Percentiles rank a stretch among this genome's conserved stretches.
Evolutionary conservation across 768 basidiomycete species (phyloP).

Genomic region (Mrakia frigida): DNA sequence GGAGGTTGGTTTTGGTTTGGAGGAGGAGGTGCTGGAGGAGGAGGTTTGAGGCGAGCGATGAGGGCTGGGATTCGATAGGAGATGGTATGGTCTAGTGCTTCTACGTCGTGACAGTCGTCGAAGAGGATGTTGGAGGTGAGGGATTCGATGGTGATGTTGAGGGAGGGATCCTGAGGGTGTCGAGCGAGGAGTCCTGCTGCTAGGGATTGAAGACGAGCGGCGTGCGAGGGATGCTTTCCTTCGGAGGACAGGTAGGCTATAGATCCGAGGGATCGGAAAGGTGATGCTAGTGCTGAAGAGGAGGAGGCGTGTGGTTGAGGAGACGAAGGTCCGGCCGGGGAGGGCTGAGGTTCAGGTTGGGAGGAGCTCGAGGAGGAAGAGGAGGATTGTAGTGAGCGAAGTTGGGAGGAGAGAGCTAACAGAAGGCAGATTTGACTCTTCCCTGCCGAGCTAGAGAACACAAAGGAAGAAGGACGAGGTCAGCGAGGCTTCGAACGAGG

Average conservation of each 20-base stretch:
- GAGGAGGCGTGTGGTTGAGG: background rate
- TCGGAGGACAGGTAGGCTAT: conserved; percentile 68
- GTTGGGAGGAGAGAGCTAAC: conserved; percentile 70
- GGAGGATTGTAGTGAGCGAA: conserved; percentile 47
- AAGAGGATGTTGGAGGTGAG: conserved; percentile 54
- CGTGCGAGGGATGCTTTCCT: conserved; percentile 55
- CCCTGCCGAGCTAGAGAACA: conserved; percentile 67
- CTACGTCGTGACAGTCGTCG: conserved; percentile 46
- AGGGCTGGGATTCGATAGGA: conserved; percentile 44
- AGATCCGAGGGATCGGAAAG: conserved; percentile 43
- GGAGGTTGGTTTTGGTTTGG: conserved; percentile 48
- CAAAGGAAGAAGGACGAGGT: conserved; percentile 7
- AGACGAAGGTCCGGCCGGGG: conserved; percentile 66
- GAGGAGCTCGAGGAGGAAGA: background rate
- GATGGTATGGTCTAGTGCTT: conserved; percentile 45
- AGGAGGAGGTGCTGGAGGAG: conserved; percentile 58
- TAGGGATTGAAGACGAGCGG: conserved; percentile 52
- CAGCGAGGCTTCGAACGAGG: conserved; percentile 14
- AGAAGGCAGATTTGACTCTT: conserved; percentile 91
- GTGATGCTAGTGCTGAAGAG: background rate
- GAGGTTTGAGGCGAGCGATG: conserved; percentile 39
- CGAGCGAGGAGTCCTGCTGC: conserved; percentile 33
- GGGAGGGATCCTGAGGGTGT: conserved; percentile 7
- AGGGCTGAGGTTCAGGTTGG: conserved; percentile 40
- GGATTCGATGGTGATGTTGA: conserved; percentile 17